phyloP scores from a whole-genome alignment of 768 basidiomycete species.

The Rhizopogon vulgaris region DNA sequence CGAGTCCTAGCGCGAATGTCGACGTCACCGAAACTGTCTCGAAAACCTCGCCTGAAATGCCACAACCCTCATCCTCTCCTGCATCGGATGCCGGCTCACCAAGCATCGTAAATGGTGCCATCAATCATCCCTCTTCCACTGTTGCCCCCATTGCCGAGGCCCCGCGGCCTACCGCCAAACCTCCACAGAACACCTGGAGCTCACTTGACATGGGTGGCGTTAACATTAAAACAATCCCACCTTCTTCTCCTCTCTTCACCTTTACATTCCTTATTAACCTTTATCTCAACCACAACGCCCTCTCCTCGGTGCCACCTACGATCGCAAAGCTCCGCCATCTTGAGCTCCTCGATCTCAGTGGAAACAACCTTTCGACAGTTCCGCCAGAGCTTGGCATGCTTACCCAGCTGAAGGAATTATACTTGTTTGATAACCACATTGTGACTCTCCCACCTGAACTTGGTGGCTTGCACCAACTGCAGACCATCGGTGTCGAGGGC shows the following conservation, averaged over 20 bases:
- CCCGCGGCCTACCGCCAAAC: conserved; percentile 58
- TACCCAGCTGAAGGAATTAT: conserved; percentile 83
- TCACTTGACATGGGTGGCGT: conserved; percentile 97
- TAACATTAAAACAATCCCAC: conserved; percentile 84
- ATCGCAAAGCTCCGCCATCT: conserved; percentile 82
- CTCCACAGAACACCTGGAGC: conserved; percentile 77
- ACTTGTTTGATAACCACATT: conserved; percentile 95
- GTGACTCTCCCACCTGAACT: conserved; percentile 79
- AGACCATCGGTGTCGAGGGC: conserved; percentile 94
- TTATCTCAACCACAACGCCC: conserved; percentile 93
- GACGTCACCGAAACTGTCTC: conserved; percentile 19
- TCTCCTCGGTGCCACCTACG: conserved; percentile 72
- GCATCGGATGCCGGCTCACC: conserved; percentile 28
- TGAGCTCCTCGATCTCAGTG: conserved; percentile 86
- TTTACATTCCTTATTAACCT: conserved; percentile 93
- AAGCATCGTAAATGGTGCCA: conserved; percentile 24
- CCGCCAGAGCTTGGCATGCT: conserved; percentile 90
- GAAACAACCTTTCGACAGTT: conserved; percentile 71
- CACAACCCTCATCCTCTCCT: conserved; percentile 23
- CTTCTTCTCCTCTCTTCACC: conserved; percentile 65
- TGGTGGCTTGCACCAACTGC: conserved; percentile 86
- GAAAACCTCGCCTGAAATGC: conserved; percentile 24
- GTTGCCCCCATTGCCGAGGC: conserved; percentile 67
- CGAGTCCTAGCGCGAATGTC: conserved; percentile 17
- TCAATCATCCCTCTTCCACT: conserved; percentile 69